Base-by-base conservation (phyloP, 1,284 basidiomycete species). In the Tilletiopsis washingtonensis region DNA sequence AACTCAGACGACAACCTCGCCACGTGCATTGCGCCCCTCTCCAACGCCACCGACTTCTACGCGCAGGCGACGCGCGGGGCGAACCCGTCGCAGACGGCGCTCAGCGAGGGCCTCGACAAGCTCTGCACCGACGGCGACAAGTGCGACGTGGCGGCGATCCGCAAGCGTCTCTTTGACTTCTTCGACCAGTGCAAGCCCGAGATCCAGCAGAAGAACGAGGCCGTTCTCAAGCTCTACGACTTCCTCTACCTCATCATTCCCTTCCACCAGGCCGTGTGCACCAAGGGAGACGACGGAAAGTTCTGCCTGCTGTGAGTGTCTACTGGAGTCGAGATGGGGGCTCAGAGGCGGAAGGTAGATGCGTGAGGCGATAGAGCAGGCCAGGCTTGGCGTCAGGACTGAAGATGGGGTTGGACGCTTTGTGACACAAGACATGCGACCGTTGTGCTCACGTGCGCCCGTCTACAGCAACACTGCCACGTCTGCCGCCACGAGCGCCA, bases 241-340 rank as follows among this genome's bases (percentile, higher is more conserved):
- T 60, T 59, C 45, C 49, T 68, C 24, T 68, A 68, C 57, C 59
- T 68, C 54, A 56, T 68, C 43, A 67, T 51, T 5, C 66, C 66
- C 11, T 56, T 68, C 43, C 53, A 58, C 47, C 53, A 64, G 48
- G 56, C 62, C 12, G 62, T 68, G 37, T 68, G 66, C 56, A 47
- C 50, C 40, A 59, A 57, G 41, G 66, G 67, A 47, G 23, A 45
- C 14, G 49, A 44, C n/a, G 53, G 53, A 26, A 53, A 60, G 6
- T 68, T 57, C 50, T 68, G 64, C 32, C 45, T 67, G 19, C 46
- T 47, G 34, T 47, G 44, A 45, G 44, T 45, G 29, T 27, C n/a
- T n/a, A n/a, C n/a, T n/a, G n/a, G n/a, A n/a, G n/a, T n/a, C n/a
- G n/a, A n/a, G n/a, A n/a, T n/a, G n/a, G n/a, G n/a, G n/a, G n/a